phyloP scores from a whole-genome alignment of 768 basidiomycete species.

The Auriscalpium microsporum region DNA sequence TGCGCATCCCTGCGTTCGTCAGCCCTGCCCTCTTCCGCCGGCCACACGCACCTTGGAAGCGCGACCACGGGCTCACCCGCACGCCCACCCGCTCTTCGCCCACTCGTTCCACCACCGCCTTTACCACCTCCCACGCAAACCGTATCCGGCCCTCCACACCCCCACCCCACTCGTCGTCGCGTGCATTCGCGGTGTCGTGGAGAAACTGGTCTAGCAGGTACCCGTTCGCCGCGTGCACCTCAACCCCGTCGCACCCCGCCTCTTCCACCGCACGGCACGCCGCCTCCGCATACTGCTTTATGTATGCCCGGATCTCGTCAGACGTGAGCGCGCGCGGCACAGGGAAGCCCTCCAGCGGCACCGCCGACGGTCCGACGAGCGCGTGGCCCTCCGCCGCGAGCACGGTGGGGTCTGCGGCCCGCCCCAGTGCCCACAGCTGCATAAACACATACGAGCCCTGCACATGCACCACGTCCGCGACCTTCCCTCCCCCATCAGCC shows the following conservation, averaged over 20 bases:
- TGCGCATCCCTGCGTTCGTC: neutral
- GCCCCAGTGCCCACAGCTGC: constrained; percentile 33
- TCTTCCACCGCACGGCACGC: neutral
- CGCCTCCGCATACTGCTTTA: neutral
- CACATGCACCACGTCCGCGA: constrained; percentile 27
- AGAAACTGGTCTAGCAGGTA: neutral
- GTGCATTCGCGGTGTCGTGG: neutral
- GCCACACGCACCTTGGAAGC: neutral
- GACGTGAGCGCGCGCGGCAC: neutral
- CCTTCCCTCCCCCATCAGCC: constrained; percentile 2
- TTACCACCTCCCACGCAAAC: constrained; percentile 23
- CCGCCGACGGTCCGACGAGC: neutral
- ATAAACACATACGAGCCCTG: constrained; percentile 24
- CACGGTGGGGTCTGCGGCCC: constrained; percentile 1
- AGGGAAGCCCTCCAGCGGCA: neutral
- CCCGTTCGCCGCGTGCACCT: neutral
- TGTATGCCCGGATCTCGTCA: neutral
- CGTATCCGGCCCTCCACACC: neutral
- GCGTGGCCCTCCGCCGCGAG: neutral
- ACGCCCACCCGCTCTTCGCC: constrained; percentile 29
- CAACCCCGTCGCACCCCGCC: neutral
- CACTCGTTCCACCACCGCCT: constrained; percentile 25
- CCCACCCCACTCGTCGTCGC: neutral
- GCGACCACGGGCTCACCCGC: constrained; percentile 25
- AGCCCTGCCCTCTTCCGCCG: neutral